phyloP scores from a whole-genome alignment of 306 rosid genomes.

The Mucuna pruriens region DNA sequence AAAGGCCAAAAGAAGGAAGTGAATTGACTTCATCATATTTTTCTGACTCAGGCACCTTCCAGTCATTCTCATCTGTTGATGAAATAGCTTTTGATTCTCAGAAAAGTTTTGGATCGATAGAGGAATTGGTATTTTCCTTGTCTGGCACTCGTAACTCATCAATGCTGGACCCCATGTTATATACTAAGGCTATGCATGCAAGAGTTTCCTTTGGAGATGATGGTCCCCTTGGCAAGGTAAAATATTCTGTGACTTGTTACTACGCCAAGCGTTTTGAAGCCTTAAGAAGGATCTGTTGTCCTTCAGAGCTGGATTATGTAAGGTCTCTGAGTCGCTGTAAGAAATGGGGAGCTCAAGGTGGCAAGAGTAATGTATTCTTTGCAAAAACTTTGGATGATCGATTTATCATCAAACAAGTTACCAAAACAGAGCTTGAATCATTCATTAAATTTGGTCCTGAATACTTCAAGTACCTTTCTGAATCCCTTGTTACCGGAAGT shows the following conservation, averaged over 20 bases:
- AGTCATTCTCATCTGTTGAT: conserved; percentile 58
- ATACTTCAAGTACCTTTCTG: conserved; percentile 87
- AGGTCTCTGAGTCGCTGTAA: conserved; percentile 96
- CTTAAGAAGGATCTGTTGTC: conserved; percentile 84
- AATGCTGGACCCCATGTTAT: conserved; percentile 57
- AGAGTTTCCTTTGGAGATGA: conserved; percentile 88
- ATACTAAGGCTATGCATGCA: conserved; percentile 74
- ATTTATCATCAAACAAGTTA: conserved; percentile 88
- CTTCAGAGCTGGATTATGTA: conserved; percentile 81
- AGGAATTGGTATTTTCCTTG: conserved; percentile 60
- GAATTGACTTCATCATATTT: conserved; percentile 50
- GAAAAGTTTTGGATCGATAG: conserved; percentile 66
- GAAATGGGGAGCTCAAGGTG: conserved; percentile 99
- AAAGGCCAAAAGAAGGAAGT: conserved; percentile 56
- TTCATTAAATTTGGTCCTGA: conserved; percentile 82
- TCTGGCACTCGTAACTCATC: conserved; percentile 71
- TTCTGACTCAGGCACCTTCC: conserved; percentile 61
- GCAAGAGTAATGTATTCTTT: conserved; percentile 96
- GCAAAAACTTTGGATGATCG: conserved; percentile 96
- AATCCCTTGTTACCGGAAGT: conserved; percentile 72
- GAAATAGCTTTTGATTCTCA: conserved; percentile 59
- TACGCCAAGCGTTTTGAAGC: conserved; percentile 86
- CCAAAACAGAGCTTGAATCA: conserved; percentile 95
- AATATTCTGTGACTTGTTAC: conserved; percentile 77
- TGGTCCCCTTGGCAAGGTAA: conserved; percentile 75